Base-by-base conservation (phyloP, 108 stramenopile species). In the Parietichytrium sp. region DNA sequence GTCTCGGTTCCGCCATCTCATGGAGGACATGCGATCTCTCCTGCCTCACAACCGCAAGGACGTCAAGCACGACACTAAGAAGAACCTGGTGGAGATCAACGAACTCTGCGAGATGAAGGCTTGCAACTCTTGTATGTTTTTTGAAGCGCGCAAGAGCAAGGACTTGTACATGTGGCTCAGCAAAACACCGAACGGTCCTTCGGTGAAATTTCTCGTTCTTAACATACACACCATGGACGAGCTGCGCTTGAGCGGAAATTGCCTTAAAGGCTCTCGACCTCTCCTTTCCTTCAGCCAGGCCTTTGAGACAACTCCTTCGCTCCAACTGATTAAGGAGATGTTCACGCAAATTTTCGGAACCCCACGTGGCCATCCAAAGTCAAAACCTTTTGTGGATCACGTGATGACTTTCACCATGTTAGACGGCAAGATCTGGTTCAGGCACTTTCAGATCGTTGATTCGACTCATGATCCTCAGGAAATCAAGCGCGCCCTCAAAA, bases 141-240 rank as follows among this genome's bases (percentile, higher is more conserved):
- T 99, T 23, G 98, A 99, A 85, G 93, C 93, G 50, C 88, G 97
- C 8, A 99, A 99, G 87, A 88, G 93, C 61, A 90, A 92, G 80
- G 98, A 99, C 90, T 91, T 94, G 3, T 99, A 98, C 88, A 52
- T 99, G 54, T 98, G 96, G 97, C 52, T 97, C 26, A 91, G 94
- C 3, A 85, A 92, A 52, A 90, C 92, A 0, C 86, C 93, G 15
- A 77, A 85, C 29, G 98, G 98, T 18, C 98, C 98, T 29, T 91
- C 90, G 47, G 93, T 89, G 55, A 95, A 95, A 83, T 99, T 98
- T 82, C 96, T 95, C 80, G 88, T 99, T 3, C 87, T 93, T 23
- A 99, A 99, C 88, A 91, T 97, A 53, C 98, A 99, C 86, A 99
- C 98, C 49, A 97, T 99, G 97, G 98, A 99, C 88, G 98, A 99